phyloP scores from a whole-genome alignment of 768 basidiomycete genomes.

The Zangia roseola region DNA sequence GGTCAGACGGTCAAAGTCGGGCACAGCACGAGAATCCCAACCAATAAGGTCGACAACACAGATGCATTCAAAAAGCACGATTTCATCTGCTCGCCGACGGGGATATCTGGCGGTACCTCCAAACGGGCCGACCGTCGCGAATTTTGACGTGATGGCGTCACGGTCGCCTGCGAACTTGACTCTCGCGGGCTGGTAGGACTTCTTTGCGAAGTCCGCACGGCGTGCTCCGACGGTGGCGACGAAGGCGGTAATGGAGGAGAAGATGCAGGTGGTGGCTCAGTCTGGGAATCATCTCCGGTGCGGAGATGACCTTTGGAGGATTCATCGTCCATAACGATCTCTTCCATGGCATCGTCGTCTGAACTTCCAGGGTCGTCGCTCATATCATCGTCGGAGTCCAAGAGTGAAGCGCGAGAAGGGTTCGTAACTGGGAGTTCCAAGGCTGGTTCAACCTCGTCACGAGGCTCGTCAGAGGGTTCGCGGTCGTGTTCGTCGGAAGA shows the following conservation, averaged over 20 bases:
- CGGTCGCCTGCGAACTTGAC: constrained; percentile 33
- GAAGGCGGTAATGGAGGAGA: constrained; percentile 32
- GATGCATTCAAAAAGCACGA: constrained; percentile 69
- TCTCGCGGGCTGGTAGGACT: constrained; percentile 33
- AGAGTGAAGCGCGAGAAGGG: constrained; percentile 46
- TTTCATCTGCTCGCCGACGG: constrained; percentile 81
- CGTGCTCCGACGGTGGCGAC: constrained; percentile 31
- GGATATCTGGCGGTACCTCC: constrained; percentile 40
- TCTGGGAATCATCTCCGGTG: constrained; percentile 28
- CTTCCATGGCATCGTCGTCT: constrained; percentile 81
- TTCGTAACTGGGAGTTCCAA: constrained; percentile 67
- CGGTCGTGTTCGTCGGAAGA: constrained; percentile 52
- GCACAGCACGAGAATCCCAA: constrained; percentile 37
- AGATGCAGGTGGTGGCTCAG: constrained; percentile 31
- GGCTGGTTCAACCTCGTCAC: constrained; percentile 57
- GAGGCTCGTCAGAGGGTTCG: constrained; percentile 57
- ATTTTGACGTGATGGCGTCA: constrained; percentile 52
- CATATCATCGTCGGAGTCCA: constrained; percentile 80
- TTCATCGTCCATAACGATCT: constrained; percentile 75
- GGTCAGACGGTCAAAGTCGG: constrained; percentile 3
- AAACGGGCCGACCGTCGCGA: constrained; percentile 45
- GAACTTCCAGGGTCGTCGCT: constrained; percentile 70
- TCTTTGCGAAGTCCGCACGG: constrained; percentile 25
- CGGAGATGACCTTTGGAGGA: constrained; percentile 35
- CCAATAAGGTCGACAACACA: constrained; percentile 74